Base-by-base conservation (phyloP, 306 rosid species). In the Mimosa pudica region DNA sequence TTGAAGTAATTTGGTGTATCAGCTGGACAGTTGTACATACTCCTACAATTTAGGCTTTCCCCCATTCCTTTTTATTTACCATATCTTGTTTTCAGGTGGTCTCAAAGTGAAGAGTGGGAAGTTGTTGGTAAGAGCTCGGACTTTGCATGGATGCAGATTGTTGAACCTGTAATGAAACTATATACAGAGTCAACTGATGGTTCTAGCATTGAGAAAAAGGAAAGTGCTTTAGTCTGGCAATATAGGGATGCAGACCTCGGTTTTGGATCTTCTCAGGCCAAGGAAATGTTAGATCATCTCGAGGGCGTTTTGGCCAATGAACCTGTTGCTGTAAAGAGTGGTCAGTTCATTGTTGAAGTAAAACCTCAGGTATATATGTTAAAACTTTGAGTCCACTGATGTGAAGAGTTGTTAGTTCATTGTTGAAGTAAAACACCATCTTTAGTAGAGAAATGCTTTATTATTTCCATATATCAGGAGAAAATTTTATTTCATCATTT, bases 121-220 rank as follows among this genome's bases (percentile, higher is more conserved):
- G 77, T 73, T 52, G 83, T 88, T 74, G 89, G 89, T 64, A 90
- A 87, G 62, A 78, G 80, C 83, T 70, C 84, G 4, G 97, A 86
- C 1, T 89, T 92, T 69, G 93, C 92, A 33, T 92, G 97, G 97
- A 92, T 89, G 93, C 90, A 87, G 74, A 89, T 89, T 60, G 95
- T 85, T 18, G 88, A 92, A 85, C 97, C 97, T 63, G 90, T 90
- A 17, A 89, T 92, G 93, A 86, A 82, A 66, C 79, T 83, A 33
- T 92, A 92, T 77, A 90, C 95, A 16, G 97, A 92, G 89, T 90
- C 97, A 49, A 92, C 97, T 60, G 97, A 90, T 83, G 97, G 97
- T 77, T 89, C 97, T 60, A 61, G 80, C 68, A 90, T 92, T 70
- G 97, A 92, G 79, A 85, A 65, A 24, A 92, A 92, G 78, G 95